Base-by-base conservation (phyloP, 1,284 basidiomycete species). In the Sparassis latifolia region DNA sequence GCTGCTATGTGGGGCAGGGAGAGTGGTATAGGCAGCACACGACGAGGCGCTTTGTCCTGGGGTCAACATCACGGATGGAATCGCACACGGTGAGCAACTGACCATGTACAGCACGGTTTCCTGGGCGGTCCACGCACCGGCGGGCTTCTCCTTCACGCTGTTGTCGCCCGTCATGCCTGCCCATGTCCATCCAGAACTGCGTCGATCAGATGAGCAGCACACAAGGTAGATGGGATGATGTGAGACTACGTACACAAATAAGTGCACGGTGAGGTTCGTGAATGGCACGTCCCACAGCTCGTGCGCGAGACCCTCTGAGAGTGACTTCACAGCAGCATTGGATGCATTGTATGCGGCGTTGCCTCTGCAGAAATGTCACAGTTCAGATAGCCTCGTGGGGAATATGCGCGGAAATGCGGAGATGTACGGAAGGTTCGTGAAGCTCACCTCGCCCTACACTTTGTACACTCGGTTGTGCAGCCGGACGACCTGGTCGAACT, bases 21-120 rank as follows among this genome's bases (percentile, higher is more conserved):
- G 63, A 58, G 68, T 59, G 5, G 72, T 67, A 35, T 75, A 67
- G 5, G 67, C 95, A 98, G 33, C 96, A 80, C 53, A 92, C 86
- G n/a, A 97, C 95, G 9, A 99, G 79, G 2, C 95, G 79, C 57
- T 81, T 84, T 0, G 96, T 99, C 0, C 94, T 97, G 0, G 89
- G 69, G 52, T 84, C 87, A 54, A 95, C 75, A 45, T 94, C 89
- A 32, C 88, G 81, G 52, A 97, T 87, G 47, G 83, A 76, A 3
- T 82, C 78, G 58, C 93, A 79, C 47, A 82, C 75, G 39, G 89
- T 75, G 29, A 97, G 76, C 0, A 27, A 32, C 28, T 27, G 5
- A 66, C 63, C 90, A 95, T 92, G 75, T 88, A 95, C 10, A 84
- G 76, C 30, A 94, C 89, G 10, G 92, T 93, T 68, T 96, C 90